A percentile compares a stretch with the other conserved stretches of the same genome.
These are phyloP conservation scores for Lojkania enalia DNA, from an alignment of 2,329 filamentous ascomycete species.

Conservation along the genomic window DNA sequence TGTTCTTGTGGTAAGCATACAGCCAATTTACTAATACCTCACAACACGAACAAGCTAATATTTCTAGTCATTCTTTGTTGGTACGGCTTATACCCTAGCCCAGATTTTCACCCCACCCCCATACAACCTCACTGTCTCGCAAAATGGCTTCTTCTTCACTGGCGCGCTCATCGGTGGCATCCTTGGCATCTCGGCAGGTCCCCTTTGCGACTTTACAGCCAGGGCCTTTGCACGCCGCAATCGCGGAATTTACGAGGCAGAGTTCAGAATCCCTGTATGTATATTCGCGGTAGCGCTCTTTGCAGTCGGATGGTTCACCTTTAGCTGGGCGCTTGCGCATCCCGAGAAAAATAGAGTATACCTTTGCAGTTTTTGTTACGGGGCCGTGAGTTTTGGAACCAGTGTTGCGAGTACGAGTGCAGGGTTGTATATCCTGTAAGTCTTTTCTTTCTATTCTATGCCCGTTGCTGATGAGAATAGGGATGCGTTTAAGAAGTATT, in stretches of 20 bases:
- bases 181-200: constrained; percentile 21
- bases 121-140: constrained; percentile 24
- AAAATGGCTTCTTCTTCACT: constrained; percentile 32
- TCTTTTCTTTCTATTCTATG: constrained; percentile 1
- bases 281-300: constrained; percentile 19
- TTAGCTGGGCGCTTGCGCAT: constrained; percentile 23
- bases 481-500: constrained; percentile 33
- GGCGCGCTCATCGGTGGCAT: constrained; percentile 28
- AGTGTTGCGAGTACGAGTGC: constrained; percentile 26
- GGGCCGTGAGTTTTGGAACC: constrained; percentile 23
- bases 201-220: constrained; percentile 23
- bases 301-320: constrained; percentile 26
- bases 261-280: constrained; percentile 28
- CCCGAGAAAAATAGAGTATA: constrained; percentile 9
- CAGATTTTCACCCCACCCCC: constrained; percentile 27
- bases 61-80: constrained; percentile 27
- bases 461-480: constrained; percentile 13
- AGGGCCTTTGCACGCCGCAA: constrained; percentile 16
- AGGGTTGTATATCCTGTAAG: constrained; percentile 41
- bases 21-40: not conserved
- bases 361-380: constrained; percentile 26
- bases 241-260: constrained; percentile 24
- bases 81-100: constrained; percentile 27
- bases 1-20: constrained; percentile 19
- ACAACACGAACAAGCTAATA: not conserved